These are phyloP conservation scores for Populus pruinosa DNA, from an alignment of 345 rosid genomes.

Conservation along the genomic window DNA sequence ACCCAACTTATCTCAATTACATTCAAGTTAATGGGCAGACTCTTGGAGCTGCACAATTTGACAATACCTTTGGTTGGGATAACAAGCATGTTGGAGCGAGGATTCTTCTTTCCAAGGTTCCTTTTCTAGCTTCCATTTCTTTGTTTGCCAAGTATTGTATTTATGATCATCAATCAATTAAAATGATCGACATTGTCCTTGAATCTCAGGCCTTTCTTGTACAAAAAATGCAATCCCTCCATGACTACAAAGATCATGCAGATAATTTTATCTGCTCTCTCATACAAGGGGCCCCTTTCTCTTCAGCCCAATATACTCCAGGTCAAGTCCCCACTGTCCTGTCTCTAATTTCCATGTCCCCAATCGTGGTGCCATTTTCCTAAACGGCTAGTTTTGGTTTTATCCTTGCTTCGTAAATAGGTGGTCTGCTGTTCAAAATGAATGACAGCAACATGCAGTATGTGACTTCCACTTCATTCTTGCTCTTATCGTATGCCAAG, in stretches of 20 bases:
- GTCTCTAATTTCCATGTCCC: too few species aligned
- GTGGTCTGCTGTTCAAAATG: slow-evolving; percentile 47
- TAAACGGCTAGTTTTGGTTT: slow-evolving; percentile 6
- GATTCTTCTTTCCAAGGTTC: slow-evolving; percentile 33
- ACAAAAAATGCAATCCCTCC: slow-evolving; percentile 66
- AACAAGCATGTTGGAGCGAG: slow-evolving; percentile 38
- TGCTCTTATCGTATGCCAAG: slow-evolving; percentile 56
- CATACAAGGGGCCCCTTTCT: slow-evolving; percentile 79
- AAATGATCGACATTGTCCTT: background rate
- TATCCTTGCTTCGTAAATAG: slow-evolving; percentile 1
- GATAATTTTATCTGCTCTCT: slow-evolving; percentile 93
- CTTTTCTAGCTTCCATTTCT: background rate
- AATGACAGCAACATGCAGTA: slow-evolving; percentile 57
- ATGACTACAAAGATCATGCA: slow-evolving; percentile 91
- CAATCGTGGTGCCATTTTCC: background rate
- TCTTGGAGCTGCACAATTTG: slow-evolving; percentile 31
- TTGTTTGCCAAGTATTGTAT: background rate
- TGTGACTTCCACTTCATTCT: slow-evolving; percentile 55
- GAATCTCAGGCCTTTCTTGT: slow-evolving; percentile 64
- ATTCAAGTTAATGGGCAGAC: slow-evolving; percentile 27
- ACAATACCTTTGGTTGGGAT: slow-evolving; percentile 36
- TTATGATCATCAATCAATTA: background rate
- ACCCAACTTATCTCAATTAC: slow-evolving; percentile 27
- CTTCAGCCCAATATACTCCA: slow-evolving; percentile 79
- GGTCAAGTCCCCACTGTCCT: slow-evolving; percentile 33